Percentiles rank a stretch among this genome's conserved stretches.
Conservation (phyloP, 2,329 filamentous ascomycete species). For the Huntiella bhutanensis region DNA sequence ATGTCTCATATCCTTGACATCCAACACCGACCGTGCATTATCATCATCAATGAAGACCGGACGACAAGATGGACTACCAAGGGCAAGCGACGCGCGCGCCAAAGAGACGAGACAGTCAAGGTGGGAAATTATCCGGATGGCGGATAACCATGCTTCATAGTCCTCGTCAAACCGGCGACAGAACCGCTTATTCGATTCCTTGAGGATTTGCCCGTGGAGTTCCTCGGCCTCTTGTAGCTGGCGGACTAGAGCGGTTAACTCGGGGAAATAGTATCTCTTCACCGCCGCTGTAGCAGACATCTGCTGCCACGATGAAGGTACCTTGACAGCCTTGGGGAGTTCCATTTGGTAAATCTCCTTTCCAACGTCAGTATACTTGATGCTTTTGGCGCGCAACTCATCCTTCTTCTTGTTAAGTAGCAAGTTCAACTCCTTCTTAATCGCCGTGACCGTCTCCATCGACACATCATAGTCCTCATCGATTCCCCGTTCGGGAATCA, state of each 20-base stretch:
- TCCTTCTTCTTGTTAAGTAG: slow-evolving; percentile 54
- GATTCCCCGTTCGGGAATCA: slow-evolving; percentile 72
- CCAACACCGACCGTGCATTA: slow-evolving; percentile 50
- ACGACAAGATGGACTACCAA: slow-evolving; percentile 76
- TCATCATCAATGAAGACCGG: slow-evolving; percentile 74
- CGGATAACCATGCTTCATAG: slow-evolving; percentile 68
- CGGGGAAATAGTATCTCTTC: slow-evolving; percentile 84
- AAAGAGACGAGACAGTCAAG: slow-evolving; percentile 90
- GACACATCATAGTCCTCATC: slow-evolving; percentile 86
- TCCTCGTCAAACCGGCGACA: slow-evolving; percentile 76
- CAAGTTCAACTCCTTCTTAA: slow-evolving; percentile 52
- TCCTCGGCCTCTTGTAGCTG: slow-evolving; percentile 87
- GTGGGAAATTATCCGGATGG: slow-evolving; percentile 78
- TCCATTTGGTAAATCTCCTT: slow-evolving; percentile 97
- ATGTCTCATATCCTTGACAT: slow-evolving; percentile 82
- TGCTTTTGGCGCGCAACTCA: slow-evolving; percentile 52
- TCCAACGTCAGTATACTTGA: slow-evolving; percentile 68
- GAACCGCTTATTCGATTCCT: slow-evolving; percentile 68
- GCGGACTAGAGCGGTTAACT: slow-evolving; percentile 65
- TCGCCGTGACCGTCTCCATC: slow-evolving; percentile 52
- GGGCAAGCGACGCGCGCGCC: slow-evolving; percentile 64
- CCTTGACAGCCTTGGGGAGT: slow-evolving; percentile 64
- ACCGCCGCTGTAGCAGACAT: slow-evolving; percentile 86
- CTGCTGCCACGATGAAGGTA: slow-evolving; percentile 80
- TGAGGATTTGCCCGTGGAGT: slow-evolving; percentile 75